These are phyloP conservation scores for Puccinia coronata DNA, from an alignment of 1,284 basidiomycete genomes.

Conservation along the genomic window DNA sequence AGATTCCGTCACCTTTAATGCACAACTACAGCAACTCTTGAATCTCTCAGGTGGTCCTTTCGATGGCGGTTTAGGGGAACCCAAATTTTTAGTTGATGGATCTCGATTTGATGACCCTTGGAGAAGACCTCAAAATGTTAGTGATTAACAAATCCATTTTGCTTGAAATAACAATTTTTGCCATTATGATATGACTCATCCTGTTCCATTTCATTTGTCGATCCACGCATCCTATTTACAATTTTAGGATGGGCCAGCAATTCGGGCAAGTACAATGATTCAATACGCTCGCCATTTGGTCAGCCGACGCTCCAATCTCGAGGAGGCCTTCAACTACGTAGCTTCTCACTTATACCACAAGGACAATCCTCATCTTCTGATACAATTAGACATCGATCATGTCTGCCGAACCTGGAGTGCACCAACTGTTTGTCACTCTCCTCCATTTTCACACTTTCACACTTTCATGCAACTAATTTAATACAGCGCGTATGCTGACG, in stretches of 20 bases:
- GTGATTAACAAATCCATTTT: background rate
- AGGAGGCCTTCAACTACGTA: background rate
- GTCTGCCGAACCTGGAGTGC: slow-evolving; percentile 49
- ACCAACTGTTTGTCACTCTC: slow-evolving; percentile 24
- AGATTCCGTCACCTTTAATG: slow-evolving; percentile 58
- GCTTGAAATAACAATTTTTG: background rate
- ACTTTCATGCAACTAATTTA: slow-evolving; percentile 1
- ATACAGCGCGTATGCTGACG: no score
- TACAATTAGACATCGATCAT: slow-evolving; percentile 51
- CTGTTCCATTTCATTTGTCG: background rate
- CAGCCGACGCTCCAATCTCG: slow-evolving; percentile 11
- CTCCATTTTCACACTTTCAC: background rate
- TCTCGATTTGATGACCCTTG: slow-evolving; percentile 59
- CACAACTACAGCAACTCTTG: slow-evolving; percentile 58
- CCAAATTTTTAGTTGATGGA: slow-evolving; percentile 62
- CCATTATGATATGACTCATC: background rate
- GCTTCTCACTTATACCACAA: slow-evolving; percentile 20
- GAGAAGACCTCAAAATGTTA: slow-evolving; percentile 61
- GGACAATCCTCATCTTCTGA: slow-evolving; percentile 28
- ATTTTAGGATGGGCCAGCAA: slow-evolving; percentile 51
- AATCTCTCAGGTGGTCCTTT: slow-evolving; percentile 61
- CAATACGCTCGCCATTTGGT: slow-evolving; percentile 50
- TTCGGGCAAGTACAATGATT: slow-evolving; percentile 50
- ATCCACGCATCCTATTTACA: background rate
- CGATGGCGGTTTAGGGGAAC: slow-evolving; percentile 64